Percentiles rank a stretch among this genome's conserved stretches.
phyloP scores from a whole-genome alignment of 2,329 filamentous ascomycete species.

The Colletotrichum eremochloae region DNA sequence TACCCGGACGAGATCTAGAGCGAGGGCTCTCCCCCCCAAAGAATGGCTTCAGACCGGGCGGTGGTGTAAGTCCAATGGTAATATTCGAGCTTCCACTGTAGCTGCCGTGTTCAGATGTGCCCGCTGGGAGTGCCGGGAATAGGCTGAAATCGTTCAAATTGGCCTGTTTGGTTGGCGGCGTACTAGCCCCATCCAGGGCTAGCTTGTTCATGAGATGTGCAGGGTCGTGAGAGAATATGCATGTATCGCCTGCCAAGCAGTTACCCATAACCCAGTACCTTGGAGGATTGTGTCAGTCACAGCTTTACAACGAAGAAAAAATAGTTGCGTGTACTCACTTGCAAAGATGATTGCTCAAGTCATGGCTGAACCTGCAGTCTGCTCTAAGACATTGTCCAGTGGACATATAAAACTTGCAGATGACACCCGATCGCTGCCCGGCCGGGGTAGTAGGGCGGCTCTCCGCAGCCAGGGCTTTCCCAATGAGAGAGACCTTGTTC shows the following conservation, averaged over 20 bases:
- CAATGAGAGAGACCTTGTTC: slow-evolving; percentile 80
- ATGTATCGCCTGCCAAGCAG: slow-evolving; percentile 92
- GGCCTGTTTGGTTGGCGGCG: slow-evolving; percentile 74
- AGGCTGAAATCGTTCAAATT: slow-evolving; percentile 84
- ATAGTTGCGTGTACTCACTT: slow-evolving; percentile 75
- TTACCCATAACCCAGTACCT: slow-evolving; percentile 98
- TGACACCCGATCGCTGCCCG: slow-evolving; percentile 83
- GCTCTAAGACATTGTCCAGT: slow-evolving; percentile 95
- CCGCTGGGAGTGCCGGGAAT: slow-evolving; percentile 81
- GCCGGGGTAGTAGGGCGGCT: slow-evolving; percentile 82
- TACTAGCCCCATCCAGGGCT: slow-evolving; percentile 76
- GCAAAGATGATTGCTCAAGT: slow-evolving; percentile 95
- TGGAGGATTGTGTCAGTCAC: slow-evolving; percentile 28
- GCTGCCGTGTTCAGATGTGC: slow-evolving; percentile 69
- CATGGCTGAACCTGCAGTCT: slow-evolving; percentile 97
- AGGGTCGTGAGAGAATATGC: slow-evolving; percentile 97
- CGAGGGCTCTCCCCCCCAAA: slow-evolving; percentile 73
- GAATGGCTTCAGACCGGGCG: slow-evolving; percentile 77
- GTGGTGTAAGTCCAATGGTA: slow-evolving; percentile 71
- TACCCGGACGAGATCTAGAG: slow-evolving; percentile 85
- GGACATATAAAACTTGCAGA: slow-evolving; percentile 97
- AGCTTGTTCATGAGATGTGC: slow-evolving; percentile 87
- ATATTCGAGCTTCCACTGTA: slow-evolving; percentile 67
- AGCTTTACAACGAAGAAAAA: neutral
- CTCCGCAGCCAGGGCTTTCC: slow-evolving; percentile 87